phyloP scores from a whole-genome alignment of 208 protist species.

The Trichomonas vaginalis region DNA sequence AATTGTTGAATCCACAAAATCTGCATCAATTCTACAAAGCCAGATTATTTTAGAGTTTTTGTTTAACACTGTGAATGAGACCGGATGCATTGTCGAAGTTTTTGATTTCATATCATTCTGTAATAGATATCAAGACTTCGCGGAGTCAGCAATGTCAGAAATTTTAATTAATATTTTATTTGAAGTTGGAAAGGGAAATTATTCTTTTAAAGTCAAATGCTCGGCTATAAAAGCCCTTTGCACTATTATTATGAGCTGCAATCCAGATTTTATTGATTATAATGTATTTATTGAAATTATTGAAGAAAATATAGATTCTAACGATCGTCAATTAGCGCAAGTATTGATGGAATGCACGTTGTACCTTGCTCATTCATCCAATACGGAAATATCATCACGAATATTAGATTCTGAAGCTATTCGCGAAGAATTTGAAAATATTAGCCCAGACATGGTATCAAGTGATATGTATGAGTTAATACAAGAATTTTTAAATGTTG shows the following conservation, averaged over 20 bases:
- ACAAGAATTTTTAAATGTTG: background rate
- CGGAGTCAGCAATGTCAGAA: background rate
- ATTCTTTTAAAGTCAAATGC: background rate
- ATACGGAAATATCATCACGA: background rate
- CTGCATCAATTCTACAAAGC: background rate
- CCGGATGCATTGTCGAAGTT: background rate
- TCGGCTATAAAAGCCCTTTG: background rate
- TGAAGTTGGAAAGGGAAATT: background rate
- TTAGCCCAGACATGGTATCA: background rate
- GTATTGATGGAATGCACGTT: background rate
- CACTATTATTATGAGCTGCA: background rate
- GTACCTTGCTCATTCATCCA: background rate
- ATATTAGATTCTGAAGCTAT: background rate
- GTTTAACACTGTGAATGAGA: background rate
- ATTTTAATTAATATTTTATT: background rate
- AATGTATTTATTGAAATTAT: background rate
- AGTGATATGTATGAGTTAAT: background rate
- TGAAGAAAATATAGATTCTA: background rate
- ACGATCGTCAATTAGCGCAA: background rate
- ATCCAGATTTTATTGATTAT: background rate
- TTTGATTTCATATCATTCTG: background rate
- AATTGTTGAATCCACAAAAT: background rate
- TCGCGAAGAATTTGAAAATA: background rate
- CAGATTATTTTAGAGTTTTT: background rate
- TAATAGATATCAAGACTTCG: background rate